Evolutionary conservation across 306 rosid species (phyloP).

Genomic region (Astragalus membranaceus): DNA sequence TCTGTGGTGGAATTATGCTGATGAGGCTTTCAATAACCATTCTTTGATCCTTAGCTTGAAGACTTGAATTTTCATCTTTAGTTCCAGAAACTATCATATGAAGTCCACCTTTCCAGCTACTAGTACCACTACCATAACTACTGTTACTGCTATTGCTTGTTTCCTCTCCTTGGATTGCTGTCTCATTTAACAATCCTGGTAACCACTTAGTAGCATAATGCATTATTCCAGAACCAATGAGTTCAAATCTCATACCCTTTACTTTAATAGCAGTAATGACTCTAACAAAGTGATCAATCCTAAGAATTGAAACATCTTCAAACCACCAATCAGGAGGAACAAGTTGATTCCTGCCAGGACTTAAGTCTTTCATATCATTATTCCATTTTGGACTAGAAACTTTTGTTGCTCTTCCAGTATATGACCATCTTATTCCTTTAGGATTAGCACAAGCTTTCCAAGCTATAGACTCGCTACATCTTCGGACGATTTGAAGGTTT

Average conservation of each 20-base stretch:
- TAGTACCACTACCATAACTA: conserved; percentile 27
- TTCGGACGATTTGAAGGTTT: conserved; percentile 82
- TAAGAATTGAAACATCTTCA: conserved; percentile 83
- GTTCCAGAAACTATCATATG: conserved; percentile 63
- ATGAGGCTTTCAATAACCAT: conserved; percentile 92
- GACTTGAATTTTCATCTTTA: conserved; percentile 46
- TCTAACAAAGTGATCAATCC: conserved; percentile 95
- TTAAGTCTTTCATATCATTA: conserved; percentile 71
- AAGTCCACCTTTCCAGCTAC: conserved; percentile 69
- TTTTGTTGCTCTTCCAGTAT: conserved; percentile 62
- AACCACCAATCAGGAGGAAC: conserved; percentile 99
- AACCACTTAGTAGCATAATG: conserved; percentile 86
- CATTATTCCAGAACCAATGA: conserved; percentile 75
- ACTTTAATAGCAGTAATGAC: conserved; percentile 92
- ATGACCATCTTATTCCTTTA: conserved; percentile 94
- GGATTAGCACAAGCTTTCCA: conserved; percentile 99
- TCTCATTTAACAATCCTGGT: conserved; percentile 50
- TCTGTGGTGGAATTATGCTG: conserved; percentile 92
- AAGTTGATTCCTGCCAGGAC: conserved; percentile 62
- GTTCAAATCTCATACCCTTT: conserved; percentile 85
- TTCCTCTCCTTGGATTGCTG: conserved; percentile 43
- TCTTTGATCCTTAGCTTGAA: conserved; percentile 75
- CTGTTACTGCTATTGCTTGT: conserved; percentile 42
- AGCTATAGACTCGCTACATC: conserved; percentile 96
- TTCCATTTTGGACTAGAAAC: conserved; percentile 79